Conservation (phyloP, 2,329 filamentous ascomycete species). For the Alternaria postmessia region DNA sequence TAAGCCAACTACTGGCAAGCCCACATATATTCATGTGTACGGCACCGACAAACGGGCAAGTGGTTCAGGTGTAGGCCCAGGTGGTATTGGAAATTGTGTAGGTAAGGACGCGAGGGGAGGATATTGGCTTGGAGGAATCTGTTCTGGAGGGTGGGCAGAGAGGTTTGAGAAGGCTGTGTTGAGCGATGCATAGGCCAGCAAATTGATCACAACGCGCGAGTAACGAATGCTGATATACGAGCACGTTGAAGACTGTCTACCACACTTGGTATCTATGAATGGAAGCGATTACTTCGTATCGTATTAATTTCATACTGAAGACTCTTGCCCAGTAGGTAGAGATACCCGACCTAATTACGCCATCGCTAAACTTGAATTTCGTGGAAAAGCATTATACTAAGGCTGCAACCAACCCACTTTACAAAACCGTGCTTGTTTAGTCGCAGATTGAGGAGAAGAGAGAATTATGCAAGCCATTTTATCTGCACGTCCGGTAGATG, state of each 20-base stretch:
- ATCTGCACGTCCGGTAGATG: background rate
- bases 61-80: constrained; percentile 9
- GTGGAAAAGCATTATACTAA: background rate
- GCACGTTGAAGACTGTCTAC: background rate
- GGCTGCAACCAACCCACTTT: background rate
- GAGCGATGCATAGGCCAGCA: background rate
- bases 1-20: background rate
- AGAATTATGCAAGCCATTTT: too few relatives aligned
- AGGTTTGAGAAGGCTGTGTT: constrained; percentile 8
- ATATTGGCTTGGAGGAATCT: constrained; percentile 24
- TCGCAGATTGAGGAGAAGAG: background rate
- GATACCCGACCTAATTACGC: background rate
- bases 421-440: background rate
- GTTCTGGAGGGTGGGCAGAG: constrained; percentile 2
- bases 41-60: constrained; percentile 3
- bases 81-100: constrained; percentile 17
- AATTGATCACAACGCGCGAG: background rate
- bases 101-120: constrained; percentile 31
- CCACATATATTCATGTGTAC: constrained; percentile 1
- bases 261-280: background rate
- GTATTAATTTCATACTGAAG: background rate
- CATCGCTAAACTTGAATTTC: background rate
- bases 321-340: background rate
- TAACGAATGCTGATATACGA: background rate
- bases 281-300: background rate